These are phyloP conservation scores for Botrytis fragariae DNA, from an alignment of 2,329 filamentous ascomycete genomes.

Conservation along the genomic window DNA sequence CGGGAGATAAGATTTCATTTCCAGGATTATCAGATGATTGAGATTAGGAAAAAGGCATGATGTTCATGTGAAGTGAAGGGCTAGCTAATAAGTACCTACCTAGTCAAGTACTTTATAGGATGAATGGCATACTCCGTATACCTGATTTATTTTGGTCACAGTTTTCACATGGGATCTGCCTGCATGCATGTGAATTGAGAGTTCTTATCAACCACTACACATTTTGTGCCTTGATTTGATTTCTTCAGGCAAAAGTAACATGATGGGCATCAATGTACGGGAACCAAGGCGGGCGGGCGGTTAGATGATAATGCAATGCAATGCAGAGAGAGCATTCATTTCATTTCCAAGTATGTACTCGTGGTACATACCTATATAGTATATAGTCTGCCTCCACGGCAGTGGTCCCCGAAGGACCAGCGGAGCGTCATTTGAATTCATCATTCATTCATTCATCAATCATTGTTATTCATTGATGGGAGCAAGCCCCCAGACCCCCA, in stretches of 20 bases:
- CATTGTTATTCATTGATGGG: neutral
- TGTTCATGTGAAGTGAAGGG: neutral
- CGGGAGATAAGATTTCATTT: neutral
- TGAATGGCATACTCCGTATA: neutral
- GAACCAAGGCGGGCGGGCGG: neutral
- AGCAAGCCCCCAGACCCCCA: neutral
- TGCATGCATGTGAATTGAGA: neutral
- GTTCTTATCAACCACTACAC: neutral
- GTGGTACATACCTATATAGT: neutral
- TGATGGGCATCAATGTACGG: neutral
- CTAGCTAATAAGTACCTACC: neutral
- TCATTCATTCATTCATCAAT: neutral
- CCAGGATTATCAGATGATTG: neutral
- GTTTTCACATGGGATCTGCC: neutral
- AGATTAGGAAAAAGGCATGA: neutral
- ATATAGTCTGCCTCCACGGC: constrained; percentile 2
- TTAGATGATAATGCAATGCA: neutral
- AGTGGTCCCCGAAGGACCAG: neutral
- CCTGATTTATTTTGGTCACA: neutral
- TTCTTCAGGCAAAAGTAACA: neutral
- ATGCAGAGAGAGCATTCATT: no score
- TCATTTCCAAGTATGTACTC: neutral
- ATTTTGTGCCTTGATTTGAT: neutral
- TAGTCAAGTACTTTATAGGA: no score
- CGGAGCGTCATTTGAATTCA: neutral